Conservation (phyloP, 441 rosid genomes). For the Syzygium malaccense region DNA sequence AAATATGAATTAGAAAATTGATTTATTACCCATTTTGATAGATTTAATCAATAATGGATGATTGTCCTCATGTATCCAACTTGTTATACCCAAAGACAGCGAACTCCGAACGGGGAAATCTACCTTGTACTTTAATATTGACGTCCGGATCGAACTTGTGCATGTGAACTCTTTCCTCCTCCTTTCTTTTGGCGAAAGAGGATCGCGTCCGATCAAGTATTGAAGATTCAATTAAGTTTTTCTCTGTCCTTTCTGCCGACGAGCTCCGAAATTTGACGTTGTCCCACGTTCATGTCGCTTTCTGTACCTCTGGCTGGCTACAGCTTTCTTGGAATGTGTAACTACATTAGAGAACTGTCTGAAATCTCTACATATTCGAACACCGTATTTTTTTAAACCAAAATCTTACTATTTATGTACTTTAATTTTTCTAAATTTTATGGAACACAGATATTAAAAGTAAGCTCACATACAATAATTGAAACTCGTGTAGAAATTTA, state of each 20-base stretch:
- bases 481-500: neutral
- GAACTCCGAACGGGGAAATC: neutral
- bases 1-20: too few relatives aligned
- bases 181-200: neutral
- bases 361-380: neutral
- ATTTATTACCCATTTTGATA: too few relatives aligned
- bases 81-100: neutral
- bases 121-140: neutral
- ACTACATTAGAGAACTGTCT: fast-evolving
- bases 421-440: neutral
- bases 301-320: neutral
- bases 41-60: too few relatives aligned
- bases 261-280: neutral
- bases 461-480: neutral
- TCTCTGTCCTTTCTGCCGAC: neutral
- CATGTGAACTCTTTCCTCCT: neutral
- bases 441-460: neutral
- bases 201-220: neutral
- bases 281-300: neutral
- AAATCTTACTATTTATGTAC: neutral
- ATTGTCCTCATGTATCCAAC: neutral
- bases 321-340: neutral
- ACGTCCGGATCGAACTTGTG: neutral
- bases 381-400: neutral
- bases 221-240: neutral